Evolutionary conservation across 176 grass and related monocot species (phyloP).

Genomic region (Lolium multiflorum): DNA sequence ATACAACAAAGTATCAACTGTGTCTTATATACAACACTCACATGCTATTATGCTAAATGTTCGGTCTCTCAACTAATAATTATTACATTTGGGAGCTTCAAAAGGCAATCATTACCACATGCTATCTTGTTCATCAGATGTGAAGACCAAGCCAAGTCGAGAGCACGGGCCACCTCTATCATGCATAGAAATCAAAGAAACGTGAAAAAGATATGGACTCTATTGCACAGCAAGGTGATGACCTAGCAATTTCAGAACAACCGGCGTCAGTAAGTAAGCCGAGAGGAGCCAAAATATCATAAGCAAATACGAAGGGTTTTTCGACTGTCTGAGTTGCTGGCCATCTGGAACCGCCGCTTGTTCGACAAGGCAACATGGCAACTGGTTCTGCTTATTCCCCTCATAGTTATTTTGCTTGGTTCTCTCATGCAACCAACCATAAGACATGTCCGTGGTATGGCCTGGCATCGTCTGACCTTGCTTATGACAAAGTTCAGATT

Average conservation of each 20-base stretch:
- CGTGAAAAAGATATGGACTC: not conserved
- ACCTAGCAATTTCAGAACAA: not conserved
- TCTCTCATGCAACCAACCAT: not conserved
- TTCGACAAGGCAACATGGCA: not conserved
- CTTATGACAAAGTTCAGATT: not conserved
- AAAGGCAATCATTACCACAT: not conserved
- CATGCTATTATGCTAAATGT: not conserved
- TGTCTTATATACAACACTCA: not conserved
- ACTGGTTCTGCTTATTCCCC: no score
- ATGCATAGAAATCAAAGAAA: not conserved
- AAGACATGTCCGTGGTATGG: not conserved
- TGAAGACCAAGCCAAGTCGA: not conserved
- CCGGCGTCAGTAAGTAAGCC: not conserved
- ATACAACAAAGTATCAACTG: not conserved
- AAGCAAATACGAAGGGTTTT: not conserved
- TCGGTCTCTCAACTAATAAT: no score
- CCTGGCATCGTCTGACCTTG: not conserved
- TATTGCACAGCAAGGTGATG: not conserved
- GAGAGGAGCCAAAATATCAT: not conserved
- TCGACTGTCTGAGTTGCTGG: not conserved
- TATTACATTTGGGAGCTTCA: not conserved
- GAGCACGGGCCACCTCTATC: not conserved
- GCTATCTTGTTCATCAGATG: not conserved
- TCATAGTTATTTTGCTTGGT: no score
- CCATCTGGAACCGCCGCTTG: not conserved